Evolutionary conservation across 2,329 filamentous ascomycete species (phyloP), one percentile per base, ranked within the genome.

Genomic region (Verticillium dahliae): DNA sequence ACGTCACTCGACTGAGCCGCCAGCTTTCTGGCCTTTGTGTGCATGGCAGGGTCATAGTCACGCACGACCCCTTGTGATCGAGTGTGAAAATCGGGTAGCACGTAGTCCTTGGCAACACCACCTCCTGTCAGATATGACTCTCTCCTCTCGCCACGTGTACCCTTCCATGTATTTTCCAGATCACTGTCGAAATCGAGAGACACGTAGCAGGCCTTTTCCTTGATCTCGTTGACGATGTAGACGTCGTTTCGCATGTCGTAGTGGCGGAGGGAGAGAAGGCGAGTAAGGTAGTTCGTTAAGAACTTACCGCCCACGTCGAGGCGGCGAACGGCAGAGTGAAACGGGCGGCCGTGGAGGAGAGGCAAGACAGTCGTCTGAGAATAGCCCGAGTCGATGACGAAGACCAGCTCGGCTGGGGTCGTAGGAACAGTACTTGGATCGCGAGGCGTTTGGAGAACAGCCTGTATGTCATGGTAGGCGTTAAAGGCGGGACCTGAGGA

Each of bases 201-300:
- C 11, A 97, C 87, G 68, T 90, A 98, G 71, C 91, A 96, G 1
- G 90, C 87, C 4, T 89, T 83, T 72, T 99, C 95, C 72, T 99
- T 99, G 75, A 98, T 93, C 73, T 97, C 91, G 69, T 97, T 97
- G 72, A 97, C 92, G 58, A 98, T 89, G 73, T 96, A 89, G 1
- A 90, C 89, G 69, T 99, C 95, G 73, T 96, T 93, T 65, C 95
- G 87, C 86, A 99, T 93, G 72, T 97, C 94, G 74, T 96, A 97
- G 70, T 97, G 92, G 6, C 95, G 89, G 14, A 96, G 82, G 1
- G 93, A 97, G 18, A 98, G 86, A 15, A 96, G 82, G 61, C 95
- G 90, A 57, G 95, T 94, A 38, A 99, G 81, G 72, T 96, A 90
- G 73, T 98, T 98, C 27, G 94, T 97, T 64, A 99, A 78, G 59